Evolutionary conservation across 202 grass and related monocot genomes (phyloP), one percentile per base, ranked within the genome.

Genomic region (Cymbopogon flexuosus): DNA sequence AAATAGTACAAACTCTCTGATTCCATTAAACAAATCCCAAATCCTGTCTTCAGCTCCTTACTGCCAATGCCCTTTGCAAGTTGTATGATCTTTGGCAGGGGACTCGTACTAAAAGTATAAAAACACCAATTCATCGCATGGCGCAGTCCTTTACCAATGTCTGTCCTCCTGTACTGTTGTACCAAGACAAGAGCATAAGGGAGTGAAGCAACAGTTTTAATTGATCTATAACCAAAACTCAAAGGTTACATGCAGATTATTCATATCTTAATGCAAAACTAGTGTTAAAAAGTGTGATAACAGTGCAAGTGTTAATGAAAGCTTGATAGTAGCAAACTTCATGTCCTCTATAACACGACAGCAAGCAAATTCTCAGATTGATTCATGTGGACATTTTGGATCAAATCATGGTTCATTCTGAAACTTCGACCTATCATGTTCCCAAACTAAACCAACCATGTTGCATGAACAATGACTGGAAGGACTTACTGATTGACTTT

Each of bases 121-220:
- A 29, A 29, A 31, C 3, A 21, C 37, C 11, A 9, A 10, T 16
- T 83, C 41, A 96, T 72, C 83, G 83, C 88, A 96, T 85, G 11
- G 78, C 81, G 15, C 71, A 96, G 59, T 93, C 88, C 79, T 89
- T 93, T 34, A 90, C 77, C 72, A 93, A 78, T 18, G 84, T 85
- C 77, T 89, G 78, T 49, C 93, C 90, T 76, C 79, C 88, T 13
- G 93, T 92, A 37, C 93, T 96, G 87, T 72, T 67, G 74, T 64
- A 46, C 58, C 43, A 65, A 45, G 76, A 73, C 11, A 68, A 21
- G 15, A 71, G 67, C 47, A 19, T 79, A 56, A 80, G 79, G 31
- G 12, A 74, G 12, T 35, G n/a, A 2, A 42, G 11, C 8, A 2
- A 49, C 4, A 79, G 8, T 73, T 62, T 30, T 54, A 63, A 41